phyloP scores from a whole-genome alignment of 116 monocot genomes.

The Papilionanthe hybrid region DNA sequence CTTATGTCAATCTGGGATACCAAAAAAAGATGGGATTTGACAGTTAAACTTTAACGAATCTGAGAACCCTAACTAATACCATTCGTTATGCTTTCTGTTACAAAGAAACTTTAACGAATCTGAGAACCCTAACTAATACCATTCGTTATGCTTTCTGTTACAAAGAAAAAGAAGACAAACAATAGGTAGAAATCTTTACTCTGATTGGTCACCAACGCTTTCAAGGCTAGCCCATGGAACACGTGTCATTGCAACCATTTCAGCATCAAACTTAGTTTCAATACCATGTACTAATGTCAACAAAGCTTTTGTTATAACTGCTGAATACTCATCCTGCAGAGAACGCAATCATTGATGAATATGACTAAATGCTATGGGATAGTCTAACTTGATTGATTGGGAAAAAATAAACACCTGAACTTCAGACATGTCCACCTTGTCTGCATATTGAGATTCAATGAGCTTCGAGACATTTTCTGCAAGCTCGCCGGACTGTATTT shows the following conservation, averaged over 20 bases:
- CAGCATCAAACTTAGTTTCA: conserved; percentile 97
- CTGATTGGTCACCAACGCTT: conserved; percentile 78
- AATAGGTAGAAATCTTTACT: not conserved
- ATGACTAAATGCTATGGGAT: not conserved
- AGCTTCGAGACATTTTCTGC: conserved; percentile 97
- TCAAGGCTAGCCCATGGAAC: conserved; percentile 94
- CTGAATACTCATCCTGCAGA: conserved; percentile 91
- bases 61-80: not conserved
- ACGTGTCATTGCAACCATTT: conserved; percentile 98
- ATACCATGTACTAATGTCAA: conserved; percentile 89
- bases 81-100: too few relatives aligned
- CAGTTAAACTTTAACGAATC: not conserved
- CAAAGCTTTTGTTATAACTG: conserved; percentile 85
- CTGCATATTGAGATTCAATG: conserved; percentile 74
- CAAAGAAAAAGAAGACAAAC: not conserved
- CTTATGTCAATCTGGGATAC: not conserved
- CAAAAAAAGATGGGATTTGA: not conserved
- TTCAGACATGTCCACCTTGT: conserved; percentile 92
- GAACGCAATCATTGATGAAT: not conserved
- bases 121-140: not conserved
- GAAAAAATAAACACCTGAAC: conserved; percentile 69
- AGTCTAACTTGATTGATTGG: not conserved
- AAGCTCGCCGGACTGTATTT: conserved; percentile 79
- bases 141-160: too few relatives aligned
- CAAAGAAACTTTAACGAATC: not conserved